Percentiles rank a stretch among this genome's conserved stretches.
These are phyloP conservation scores for Annulohypoxylon truncatum DNA, from an alignment of 2,329 filamentous ascomycete genomes.

Conservation along the genomic window DNA sequence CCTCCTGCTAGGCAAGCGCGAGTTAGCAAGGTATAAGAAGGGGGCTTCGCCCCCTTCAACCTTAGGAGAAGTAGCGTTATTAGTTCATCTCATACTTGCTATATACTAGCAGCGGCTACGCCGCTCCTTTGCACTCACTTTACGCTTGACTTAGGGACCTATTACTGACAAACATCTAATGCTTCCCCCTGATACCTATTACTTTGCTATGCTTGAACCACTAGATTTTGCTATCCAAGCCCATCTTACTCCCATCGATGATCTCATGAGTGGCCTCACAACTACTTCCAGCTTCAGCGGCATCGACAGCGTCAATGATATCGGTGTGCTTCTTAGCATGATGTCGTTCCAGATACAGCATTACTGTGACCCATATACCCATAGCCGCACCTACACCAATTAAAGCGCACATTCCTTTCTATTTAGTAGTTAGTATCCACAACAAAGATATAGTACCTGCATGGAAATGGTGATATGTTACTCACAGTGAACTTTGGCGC, in stretches of 20 bases:
- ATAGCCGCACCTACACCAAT: conserved; percentile 9
- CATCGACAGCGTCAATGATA: conserved; percentile 13
- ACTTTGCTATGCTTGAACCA: no score
- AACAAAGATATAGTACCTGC: neutral
- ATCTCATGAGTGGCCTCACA: neutral
- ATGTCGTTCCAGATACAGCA: conserved; percentile 16
- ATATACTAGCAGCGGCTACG: no score
- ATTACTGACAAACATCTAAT: no score
- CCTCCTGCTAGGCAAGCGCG: no score
- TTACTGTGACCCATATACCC: conserved; percentile 15
- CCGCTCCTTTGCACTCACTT: no score
- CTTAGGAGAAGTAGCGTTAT: no score
- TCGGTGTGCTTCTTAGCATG: conserved; percentile 5
- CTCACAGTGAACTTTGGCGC: conserved; percentile 20
- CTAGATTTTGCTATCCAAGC: neutral
- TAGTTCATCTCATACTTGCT: no score
- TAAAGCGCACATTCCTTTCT: conserved; percentile 15
- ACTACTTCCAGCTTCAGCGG: neutral
- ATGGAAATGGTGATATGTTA: neutral
- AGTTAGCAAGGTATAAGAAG: no score
- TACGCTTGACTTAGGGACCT: no score
- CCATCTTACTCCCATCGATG: neutral
- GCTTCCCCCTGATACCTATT: no score
- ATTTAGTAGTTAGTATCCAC: conserved; percentile 6
- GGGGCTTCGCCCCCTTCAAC: no score